Conservation (phyloP, 2,329 filamentous ascomycete species). For the Colletotrichum graminicola region DNA sequence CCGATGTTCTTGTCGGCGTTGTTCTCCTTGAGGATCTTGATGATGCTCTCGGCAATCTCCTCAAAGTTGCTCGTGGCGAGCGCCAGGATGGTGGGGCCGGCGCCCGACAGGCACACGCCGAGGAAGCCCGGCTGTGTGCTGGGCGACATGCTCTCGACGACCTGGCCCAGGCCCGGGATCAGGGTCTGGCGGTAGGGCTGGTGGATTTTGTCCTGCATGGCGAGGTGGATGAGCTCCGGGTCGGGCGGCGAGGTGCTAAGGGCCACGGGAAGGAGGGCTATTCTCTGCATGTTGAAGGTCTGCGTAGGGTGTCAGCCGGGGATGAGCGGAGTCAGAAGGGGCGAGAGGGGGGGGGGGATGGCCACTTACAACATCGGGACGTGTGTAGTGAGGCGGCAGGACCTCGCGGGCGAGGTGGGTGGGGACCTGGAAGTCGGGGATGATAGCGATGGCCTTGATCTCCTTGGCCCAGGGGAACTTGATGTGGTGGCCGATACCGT, state of each 20-base stretch:
- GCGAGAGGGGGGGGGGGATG: slow-evolving; percentile 38
- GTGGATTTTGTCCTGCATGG: slow-evolving; percentile 99
- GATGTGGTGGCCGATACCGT: slow-evolving; percentile 95
- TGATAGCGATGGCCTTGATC: slow-evolving; percentile 97
- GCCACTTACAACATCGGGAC: slow-evolving; percentile 81
- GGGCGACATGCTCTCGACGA: slow-evolving; percentile 91
- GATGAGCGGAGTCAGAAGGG: not conserved
- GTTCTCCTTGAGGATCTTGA: slow-evolving; percentile 76
- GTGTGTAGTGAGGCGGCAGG: slow-evolving; percentile 82
- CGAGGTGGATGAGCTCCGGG: slow-evolving; percentile 93
- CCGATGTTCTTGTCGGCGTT: slow-evolving; percentile 72
- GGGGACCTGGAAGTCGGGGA: slow-evolving; percentile 95
- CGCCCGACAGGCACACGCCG: slow-evolving; percentile 94
- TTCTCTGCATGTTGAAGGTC: slow-evolving; percentile 93
- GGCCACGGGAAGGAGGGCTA: slow-evolving; percentile 90
- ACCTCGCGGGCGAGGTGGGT: slow-evolving; percentile 91
- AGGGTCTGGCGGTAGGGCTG: slow-evolving; percentile 94
- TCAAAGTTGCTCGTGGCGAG: slow-evolving; percentile 92
- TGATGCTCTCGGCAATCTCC: slow-evolving; percentile 83
- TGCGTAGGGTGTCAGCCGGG: slow-evolving; percentile 45
- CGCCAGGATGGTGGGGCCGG: slow-evolving; percentile 93
- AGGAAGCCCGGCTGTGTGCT: slow-evolving; percentile 87
- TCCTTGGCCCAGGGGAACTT: slow-evolving; percentile 94
- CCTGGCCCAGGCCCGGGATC: slow-evolving; percentile 91
- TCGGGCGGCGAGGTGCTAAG: slow-evolving; percentile 91